Percentiles rank a stretch among this genome's conserved stretches.
Evolutionary conservation across 768 basidiomycete genomes (phyloP).

Genomic region (Boletus coccyginus): DNA sequence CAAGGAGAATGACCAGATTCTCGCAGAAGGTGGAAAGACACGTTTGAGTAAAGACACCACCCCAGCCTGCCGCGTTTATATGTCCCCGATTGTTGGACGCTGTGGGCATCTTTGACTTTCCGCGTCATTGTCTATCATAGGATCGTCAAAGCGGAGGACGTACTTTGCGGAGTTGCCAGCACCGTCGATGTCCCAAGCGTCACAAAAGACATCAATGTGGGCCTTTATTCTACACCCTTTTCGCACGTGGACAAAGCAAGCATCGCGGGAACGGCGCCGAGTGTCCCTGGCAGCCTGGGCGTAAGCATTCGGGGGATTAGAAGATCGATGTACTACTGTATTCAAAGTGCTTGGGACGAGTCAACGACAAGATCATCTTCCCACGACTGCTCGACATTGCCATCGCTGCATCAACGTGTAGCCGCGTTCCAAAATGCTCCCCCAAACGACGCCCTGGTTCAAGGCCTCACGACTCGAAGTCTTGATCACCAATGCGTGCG

Average conservation of each 20-base stretch:
- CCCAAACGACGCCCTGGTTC: slow-evolving; percentile 51
- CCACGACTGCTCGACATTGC: neutral
- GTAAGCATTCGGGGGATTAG: neutral
- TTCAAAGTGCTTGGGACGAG: neutral
- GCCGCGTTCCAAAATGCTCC: slow-evolving; percentile 41
- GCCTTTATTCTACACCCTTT: neutral
- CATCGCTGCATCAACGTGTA: neutral
- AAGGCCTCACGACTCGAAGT: slow-evolving; percentile 64
- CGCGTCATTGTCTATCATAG: neutral
- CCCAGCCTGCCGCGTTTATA: slow-evolving; percentile 12
- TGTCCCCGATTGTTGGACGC: neutral
- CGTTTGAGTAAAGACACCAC: neutral
- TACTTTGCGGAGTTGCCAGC: neutral
- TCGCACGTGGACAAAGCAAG: neutral
- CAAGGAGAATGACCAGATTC: slow-evolving; percentile 21
- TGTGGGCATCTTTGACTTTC: neutral
- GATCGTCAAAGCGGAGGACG: slow-evolving; percentile 8
- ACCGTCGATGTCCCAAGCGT: neutral
- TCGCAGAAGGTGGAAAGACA: neutral
- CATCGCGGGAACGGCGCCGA: neutral
- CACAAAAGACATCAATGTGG: neutral
- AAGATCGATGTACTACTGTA: neutral
- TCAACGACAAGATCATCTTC: no score
- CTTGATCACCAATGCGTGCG: slow-evolving; percentile 80
- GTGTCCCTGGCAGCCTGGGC: neutral